Percentiles rank a stretch among this genome's conserved stretches.
Conservation (phyloP, 768 basidiomycete species). For the Suillus decipiens region DNA sequence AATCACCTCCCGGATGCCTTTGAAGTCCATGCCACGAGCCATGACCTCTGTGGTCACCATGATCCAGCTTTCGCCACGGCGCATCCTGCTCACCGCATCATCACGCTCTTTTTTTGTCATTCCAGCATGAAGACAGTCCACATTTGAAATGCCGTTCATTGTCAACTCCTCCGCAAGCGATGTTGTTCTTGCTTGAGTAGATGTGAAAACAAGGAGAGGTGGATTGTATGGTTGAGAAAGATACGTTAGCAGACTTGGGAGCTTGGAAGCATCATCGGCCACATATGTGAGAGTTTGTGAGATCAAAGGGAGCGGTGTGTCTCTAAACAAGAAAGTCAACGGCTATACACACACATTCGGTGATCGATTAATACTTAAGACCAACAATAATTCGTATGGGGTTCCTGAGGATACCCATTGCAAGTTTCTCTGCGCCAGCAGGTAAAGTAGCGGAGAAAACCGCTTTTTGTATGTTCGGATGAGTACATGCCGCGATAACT, state of each 20-base stretch:
- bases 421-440: conserved; percentile 81
- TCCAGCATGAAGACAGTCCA: conserved; percentile 90
- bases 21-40: conserved; percentile 98
- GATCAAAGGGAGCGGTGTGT: conserved; percentile 92
- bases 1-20: conserved; percentile 89
- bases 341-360: conserved; percentile 1
- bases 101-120: conserved; percentile 87
- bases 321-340: conserved; percentile 49
- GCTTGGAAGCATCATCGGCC: conserved; percentile 91
- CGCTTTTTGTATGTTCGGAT: conserved; percentile 73
- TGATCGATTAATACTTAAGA: conserved; percentile 61
- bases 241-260: conserved; percentile 82
- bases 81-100: conserved; percentile 82
- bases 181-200: conserved; percentile 81
- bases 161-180: conserved; percentile 82
- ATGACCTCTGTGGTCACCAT: conserved; percentile 97
- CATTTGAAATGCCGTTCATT: conserved; percentile 74
- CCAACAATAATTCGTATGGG: conserved; percentile 96
- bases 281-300: conserved; percentile 88
- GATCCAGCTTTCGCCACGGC: conserved; percentile 89
- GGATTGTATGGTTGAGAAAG: conserved; percentile 84
- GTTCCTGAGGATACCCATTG: conserved; percentile 80
- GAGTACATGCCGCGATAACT: conserved; percentile 75
- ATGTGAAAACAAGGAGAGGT: conserved; percentile 89
- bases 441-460: conserved; percentile 96